These are phyloP conservation scores for Yarrowia sp. DNA, from an alignment of 805 yeast genomes.

Conservation along the genomic window DNA sequence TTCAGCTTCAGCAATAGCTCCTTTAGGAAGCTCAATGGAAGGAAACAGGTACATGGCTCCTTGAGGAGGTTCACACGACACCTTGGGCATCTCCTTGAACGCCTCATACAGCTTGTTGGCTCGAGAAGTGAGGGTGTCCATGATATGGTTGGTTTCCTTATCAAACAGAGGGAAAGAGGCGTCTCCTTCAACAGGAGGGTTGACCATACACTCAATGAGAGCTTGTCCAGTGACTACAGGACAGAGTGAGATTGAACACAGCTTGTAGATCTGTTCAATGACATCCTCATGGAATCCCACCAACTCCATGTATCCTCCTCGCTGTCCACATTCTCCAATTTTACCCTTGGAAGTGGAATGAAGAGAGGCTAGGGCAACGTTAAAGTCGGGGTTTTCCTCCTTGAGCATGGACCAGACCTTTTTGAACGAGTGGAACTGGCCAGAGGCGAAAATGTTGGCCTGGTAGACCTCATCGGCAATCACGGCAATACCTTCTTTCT, in stretches of 20 bases:
- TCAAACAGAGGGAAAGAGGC: constrained; percentile 67
- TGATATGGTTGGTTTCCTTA: constrained; percentile 61
- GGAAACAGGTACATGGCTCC: constrained; percentile 99
- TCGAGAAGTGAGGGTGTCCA: constrained; percentile 58
- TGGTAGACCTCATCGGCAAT: constrained; percentile 99
- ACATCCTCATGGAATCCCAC: constrained; percentile 75
- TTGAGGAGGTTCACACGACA: constrained; percentile 81
- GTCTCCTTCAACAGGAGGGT: constrained; percentile 82
- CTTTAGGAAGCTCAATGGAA: constrained; percentile 58
- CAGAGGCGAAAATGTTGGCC: constrained; percentile 72
- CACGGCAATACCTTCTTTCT: constrained; percentile 76
- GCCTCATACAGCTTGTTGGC: constrained; percentile 65
- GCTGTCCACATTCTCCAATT: constrained; percentile 98
- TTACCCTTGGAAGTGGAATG: constrained; percentile 99
- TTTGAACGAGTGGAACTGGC: constrained; percentile 81
- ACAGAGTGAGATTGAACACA: constrained; percentile 88
- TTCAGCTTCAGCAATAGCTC: constrained; percentile 62
- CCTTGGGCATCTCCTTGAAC: constrained; percentile 74
- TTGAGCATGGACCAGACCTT: constrained; percentile 69
- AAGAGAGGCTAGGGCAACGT: constrained; percentile 85
- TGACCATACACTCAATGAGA: constrained; percentile 84
- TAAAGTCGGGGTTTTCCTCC: constrained; percentile 49
- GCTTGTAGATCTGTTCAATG: constrained; percentile 67
- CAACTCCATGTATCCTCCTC: constrained; percentile 98
- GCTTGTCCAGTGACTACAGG: constrained; percentile 96